These are phyloP conservation scores for Posidonia oceanica DNA, from an alignment of 116 monocot species.

Conservation along the genomic window DNA sequence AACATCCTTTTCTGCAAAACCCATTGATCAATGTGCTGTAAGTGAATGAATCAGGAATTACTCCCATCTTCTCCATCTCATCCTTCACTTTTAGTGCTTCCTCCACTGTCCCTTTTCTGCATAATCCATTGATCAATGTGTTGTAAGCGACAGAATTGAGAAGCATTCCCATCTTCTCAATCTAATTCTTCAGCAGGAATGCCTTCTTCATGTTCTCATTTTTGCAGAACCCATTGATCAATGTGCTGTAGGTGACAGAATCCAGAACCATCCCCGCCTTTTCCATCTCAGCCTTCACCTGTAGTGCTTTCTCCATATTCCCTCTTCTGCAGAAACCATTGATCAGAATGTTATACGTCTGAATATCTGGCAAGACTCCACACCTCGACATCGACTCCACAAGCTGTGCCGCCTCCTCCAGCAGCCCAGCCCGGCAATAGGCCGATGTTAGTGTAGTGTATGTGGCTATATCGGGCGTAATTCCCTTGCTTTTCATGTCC, in stretches of 20 bases:
- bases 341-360: conserved; percentile 27
- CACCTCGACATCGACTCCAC: conserved; percentile 55
- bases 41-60: too few species aligned
- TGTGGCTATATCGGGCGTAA: conserved; percentile 35
- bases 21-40: conserved; percentile 59
- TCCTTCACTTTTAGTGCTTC: too few species aligned
- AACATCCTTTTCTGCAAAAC: conserved; percentile 25
- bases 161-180: conserved; percentile 30
- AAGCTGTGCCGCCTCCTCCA: conserved; percentile 61
- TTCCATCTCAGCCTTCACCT: too few species aligned
- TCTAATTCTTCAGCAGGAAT: conserved; percentile 47
- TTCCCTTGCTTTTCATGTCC: conserved; percentile 55
- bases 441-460: conserved; percentile 65
- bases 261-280: too few species aligned
- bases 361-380: conserved; percentile 47
- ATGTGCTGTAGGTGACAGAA: conserved; percentile 23
- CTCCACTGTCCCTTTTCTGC: too few species aligned
- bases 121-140: too few species aligned
- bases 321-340: too few species aligned
- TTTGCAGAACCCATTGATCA: conserved; percentile 61
- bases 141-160: conserved; percentile 7
- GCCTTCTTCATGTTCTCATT: conserved; percentile 59
- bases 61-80: too few species aligned
- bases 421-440: conserved; percentile 63
- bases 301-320: too few species aligned